Conservation (phyloP, 2,329 filamentous ascomycete genomes). For the Coniochaeta hoffmannii region DNA sequence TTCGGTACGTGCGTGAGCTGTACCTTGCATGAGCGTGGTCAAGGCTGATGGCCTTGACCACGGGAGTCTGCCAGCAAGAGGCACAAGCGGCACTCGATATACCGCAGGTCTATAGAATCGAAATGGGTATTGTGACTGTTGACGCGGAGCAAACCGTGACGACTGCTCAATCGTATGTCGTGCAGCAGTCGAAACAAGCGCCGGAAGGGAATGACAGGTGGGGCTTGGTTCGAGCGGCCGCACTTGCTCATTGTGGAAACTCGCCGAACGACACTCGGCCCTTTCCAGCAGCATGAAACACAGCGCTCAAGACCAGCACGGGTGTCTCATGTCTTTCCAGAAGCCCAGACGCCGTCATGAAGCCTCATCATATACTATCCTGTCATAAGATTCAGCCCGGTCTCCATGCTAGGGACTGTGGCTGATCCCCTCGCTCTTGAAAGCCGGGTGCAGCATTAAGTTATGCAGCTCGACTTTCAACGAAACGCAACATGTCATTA, state of each 20-base stretch:
- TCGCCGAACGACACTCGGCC: slow-evolving; percentile 3
- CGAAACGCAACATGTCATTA: no score
- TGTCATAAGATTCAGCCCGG: no score
- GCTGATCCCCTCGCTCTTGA: no score
- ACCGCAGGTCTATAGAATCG: background rate
- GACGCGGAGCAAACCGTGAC: background rate
- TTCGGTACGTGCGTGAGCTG: slow-evolving; percentile 14
- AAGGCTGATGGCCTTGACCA: background rate
- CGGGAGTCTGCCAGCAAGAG: background rate
- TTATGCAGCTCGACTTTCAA: slow-evolving; percentile 1
- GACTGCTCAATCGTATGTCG: slow-evolving; percentile 8
- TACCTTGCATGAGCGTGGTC: slow-evolving; percentile 11
- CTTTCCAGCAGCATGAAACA: slow-evolving; percentile 20
- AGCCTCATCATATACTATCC: no score
- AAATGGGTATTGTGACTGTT: no score
- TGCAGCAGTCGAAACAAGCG: slow-evolving; percentile 20
- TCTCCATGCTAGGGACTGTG: no score
- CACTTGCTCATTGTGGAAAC: background rate
- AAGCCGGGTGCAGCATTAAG: no score
- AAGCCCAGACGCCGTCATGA: slow-evolving; percentile 8
- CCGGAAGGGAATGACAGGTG: background rate
- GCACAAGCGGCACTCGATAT: slow-evolving; percentile 1
- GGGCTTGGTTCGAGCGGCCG: background rate
- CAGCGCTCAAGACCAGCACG: slow-evolving; percentile 3
- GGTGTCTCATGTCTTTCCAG: slow-evolving; percentile 14